Percentiles rank a stretch among this genome's conserved stretches.
Conservation (phyloP, 169 alveolate genomes). For the Plasmodium billcollinsi region DNA sequence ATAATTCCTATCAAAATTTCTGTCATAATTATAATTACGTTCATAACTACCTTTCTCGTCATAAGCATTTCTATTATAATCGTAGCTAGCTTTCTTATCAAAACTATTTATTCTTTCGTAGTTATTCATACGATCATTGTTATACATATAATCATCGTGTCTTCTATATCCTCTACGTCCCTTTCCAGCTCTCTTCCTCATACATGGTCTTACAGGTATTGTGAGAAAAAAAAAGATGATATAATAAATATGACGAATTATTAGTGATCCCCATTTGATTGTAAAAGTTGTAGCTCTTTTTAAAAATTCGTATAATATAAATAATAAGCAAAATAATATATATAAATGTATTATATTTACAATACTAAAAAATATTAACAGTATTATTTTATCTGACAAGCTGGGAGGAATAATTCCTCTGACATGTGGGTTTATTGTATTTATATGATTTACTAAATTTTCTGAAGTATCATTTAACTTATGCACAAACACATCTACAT, state of each 20-base stretch:
- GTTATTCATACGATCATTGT: background rate
- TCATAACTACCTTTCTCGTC: too few species aligned
- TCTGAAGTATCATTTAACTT: constrained; percentile 28
- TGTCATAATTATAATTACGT: too few species aligned
- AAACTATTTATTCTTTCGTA: too few species aligned
- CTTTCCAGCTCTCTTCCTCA: background rate
- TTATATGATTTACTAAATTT: constrained; percentile 14
- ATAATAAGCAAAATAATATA: constrained; percentile 34
- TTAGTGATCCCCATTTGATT: background rate
- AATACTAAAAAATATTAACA: constrained; percentile 28
- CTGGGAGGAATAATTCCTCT: constrained; percentile 23
- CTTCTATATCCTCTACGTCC: constrained; percentile 23
- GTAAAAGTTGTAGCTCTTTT: background rate
- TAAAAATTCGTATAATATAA: constrained; percentile 4
- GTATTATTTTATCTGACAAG: constrained; percentile 21
- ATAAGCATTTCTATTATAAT: too few species aligned
- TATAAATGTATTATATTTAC: constrained; percentile 41
- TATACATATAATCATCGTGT: constrained; percentile 24
- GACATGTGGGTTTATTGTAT: constrained; percentile 59
- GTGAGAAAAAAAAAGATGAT: constrained; percentile 23
- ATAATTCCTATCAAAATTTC: too few species aligned
- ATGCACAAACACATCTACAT: constrained; percentile 13
- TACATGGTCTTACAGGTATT: constrained; percentile 38
- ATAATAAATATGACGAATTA: background rate
- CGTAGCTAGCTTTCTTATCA: too few species aligned